Conservation (phyloP, 768 basidiomycete genomes). For the Erythrobasidium yunnanense region DNA sequence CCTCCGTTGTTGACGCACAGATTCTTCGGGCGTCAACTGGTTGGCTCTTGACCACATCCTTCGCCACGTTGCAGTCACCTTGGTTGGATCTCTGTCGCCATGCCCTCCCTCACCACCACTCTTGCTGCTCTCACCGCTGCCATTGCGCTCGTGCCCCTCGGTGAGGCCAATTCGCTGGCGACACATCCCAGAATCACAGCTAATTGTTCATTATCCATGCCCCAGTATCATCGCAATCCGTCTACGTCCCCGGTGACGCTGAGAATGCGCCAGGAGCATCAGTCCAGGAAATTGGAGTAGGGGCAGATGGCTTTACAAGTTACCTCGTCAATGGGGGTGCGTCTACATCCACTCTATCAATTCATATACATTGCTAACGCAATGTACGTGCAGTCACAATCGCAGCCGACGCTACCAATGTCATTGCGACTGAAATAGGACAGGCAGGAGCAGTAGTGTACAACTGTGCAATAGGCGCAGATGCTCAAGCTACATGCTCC, state of each 20-base stretch:
- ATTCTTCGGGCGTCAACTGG: too few relatives aligned
- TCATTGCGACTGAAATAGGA: neutral
- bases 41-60: too few relatives aligned
- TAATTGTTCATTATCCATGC: neutral
- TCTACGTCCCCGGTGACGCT: neutral
- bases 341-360: too few relatives aligned
- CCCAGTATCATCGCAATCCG: neutral
- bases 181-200: too few relatives aligned
- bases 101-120: too few relatives aligned
- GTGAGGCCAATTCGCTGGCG: too few relatives aligned
- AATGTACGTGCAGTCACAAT: neutral
- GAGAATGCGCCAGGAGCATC: neutral
- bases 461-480: neutral
- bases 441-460: neutral
- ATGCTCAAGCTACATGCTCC: neutral
- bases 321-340: neutral
- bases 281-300: neutral
- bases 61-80: too few relatives aligned
- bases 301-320: neutral
- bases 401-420: neutral
- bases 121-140: too few relatives aligned
- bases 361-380: too few relatives aligned
- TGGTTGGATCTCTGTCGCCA: too few relatives aligned
- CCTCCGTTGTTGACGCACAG: too few relatives aligned
- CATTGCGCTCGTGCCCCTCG: too few relatives aligned